phyloP scores from a whole-genome alignment of 106 monocot genomes.

The Posidonia australis region DNA sequence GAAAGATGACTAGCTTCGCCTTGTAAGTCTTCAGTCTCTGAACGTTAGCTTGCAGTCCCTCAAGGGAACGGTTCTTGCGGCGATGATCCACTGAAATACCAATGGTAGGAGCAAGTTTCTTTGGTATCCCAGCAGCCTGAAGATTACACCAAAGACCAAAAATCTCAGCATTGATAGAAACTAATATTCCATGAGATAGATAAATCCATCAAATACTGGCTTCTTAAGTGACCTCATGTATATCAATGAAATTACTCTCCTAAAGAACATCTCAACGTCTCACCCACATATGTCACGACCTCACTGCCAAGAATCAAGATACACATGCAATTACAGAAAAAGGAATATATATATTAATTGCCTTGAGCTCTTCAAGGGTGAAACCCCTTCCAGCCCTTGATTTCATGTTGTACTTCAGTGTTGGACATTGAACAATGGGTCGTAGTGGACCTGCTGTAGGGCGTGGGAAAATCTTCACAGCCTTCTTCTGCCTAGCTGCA shows the following conservation, averaged over 20 bases:
- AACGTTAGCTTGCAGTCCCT: conserved; percentile 14
- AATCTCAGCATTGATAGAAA: not conserved
- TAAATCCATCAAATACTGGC: too few species aligned
- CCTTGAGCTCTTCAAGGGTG: conserved; percentile 52
- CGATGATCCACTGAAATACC: conserved; percentile 65
- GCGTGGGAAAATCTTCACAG: conserved; percentile 48
- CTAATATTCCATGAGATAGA: too few species aligned
- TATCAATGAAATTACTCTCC: too few species aligned
- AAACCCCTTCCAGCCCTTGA: conserved; percentile 46
- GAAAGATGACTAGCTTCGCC: conserved; percentile 20
- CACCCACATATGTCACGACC: not conserved
- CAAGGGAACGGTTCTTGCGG: conserved; percentile 19
- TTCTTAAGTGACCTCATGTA: too few species aligned
- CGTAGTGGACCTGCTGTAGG: conserved; percentile 63
- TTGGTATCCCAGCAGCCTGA: conserved; percentile 49
- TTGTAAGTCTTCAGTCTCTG: conserved; percentile 22
- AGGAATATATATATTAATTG: not conserved
- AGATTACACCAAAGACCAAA: not conserved
- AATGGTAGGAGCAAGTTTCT: conserved; percentile 56
- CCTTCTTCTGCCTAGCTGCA: conserved; percentile 56
- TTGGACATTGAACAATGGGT: conserved; percentile 45
- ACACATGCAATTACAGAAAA: not conserved
- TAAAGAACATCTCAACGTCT: too few species aligned
- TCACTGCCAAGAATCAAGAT: not conserved
- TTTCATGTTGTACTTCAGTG: conserved; percentile 58